Conservation (phyloP, 2,329 filamentous ascomycete genomes). For the Aureobasidium sp. region DNA sequence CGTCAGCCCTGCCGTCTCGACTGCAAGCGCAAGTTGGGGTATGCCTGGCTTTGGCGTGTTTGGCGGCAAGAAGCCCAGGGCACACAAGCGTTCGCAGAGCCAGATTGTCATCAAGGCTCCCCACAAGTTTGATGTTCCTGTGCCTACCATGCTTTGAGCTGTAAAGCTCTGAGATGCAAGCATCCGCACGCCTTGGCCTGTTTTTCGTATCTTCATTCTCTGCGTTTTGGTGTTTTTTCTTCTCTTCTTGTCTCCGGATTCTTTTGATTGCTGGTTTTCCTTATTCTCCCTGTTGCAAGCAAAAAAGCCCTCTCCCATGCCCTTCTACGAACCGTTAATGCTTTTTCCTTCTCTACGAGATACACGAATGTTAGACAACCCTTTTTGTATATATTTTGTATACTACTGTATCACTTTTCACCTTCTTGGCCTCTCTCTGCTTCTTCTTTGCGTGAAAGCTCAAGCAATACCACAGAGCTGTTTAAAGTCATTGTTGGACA, state of each 20-base stretch:
- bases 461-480: not conserved
- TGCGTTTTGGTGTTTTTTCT: not conserved
- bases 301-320: not conserved
- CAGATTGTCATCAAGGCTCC: conserved; percentile 3
- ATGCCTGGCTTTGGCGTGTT: conserved; percentile 1
- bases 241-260: not conserved
- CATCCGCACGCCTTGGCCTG: not conserved
- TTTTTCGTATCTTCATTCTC: not conserved
- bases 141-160: not conserved
- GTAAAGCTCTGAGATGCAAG: not conserved
- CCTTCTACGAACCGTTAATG: conserved; percentile 6
- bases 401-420: not conserved
- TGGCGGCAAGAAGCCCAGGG: not conserved
- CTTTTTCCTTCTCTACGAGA: not conserved
- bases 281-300: not conserved
- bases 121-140: not conserved
- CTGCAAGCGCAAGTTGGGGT: not conserved
- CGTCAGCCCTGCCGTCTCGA: not conserved
- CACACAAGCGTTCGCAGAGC: not conserved
- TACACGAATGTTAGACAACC: not conserved
- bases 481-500: not conserved
- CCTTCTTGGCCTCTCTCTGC: not conserved
- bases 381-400: not conserved
- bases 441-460: not conserved
- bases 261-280: not conserved